phyloP scores from a whole-genome alignment of 2,329 filamentous ascomycete species.

The Fusarium beomiforme region DNA sequence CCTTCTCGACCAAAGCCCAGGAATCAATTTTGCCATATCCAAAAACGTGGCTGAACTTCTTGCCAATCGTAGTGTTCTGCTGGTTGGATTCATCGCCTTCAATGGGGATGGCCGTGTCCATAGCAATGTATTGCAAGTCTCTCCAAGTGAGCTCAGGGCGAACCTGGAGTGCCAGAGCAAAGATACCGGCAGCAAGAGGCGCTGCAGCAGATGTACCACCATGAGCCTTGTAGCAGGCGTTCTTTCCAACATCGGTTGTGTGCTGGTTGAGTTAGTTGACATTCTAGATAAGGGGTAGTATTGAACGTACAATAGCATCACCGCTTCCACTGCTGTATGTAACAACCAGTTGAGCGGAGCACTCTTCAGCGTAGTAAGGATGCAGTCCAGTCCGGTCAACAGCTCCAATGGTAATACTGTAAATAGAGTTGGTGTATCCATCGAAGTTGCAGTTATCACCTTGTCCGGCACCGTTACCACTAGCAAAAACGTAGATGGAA shows the following conservation, averaged over 20 bases:
- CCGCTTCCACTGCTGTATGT: slow-evolving; percentile 93
- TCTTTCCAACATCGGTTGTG: slow-evolving; percentile 91
- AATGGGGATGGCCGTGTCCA: slow-evolving; percentile 85
- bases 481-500: slow-evolving; percentile 94
- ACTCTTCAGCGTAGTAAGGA: slow-evolving; percentile 95
- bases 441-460: slow-evolving; percentile 99
- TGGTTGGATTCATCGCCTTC: slow-evolving; percentile 77
- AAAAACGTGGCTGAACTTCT: slow-evolving; percentile 92
- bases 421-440: slow-evolving; percentile 99
- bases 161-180: slow-evolving; percentile 85
- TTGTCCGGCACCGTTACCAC: slow-evolving; percentile 86
- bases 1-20: slow-evolving; percentile 83
- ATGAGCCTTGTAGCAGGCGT: slow-evolving; percentile 82
- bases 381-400: slow-evolving; percentile 89
- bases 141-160: slow-evolving; percentile 92
- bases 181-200: slow-evolving; percentile 90
- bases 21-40: slow-evolving; percentile 96
- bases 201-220: slow-evolving; percentile 96
- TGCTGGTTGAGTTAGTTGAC: slow-evolving; percentile 60
- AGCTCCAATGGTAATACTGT: slow-evolving; percentile 95
- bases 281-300: not conserved
- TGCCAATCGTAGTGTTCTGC: slow-evolving; percentile 82
- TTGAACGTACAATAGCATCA: slow-evolving; percentile 76
- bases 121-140: slow-evolving; percentile 90
- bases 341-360: slow-evolving; percentile 93